These are phyloP conservation scores for Cyclanthera cordifolia DNA, from an alignment of 306 rosid genomes.

Conservation along the genomic window DNA sequence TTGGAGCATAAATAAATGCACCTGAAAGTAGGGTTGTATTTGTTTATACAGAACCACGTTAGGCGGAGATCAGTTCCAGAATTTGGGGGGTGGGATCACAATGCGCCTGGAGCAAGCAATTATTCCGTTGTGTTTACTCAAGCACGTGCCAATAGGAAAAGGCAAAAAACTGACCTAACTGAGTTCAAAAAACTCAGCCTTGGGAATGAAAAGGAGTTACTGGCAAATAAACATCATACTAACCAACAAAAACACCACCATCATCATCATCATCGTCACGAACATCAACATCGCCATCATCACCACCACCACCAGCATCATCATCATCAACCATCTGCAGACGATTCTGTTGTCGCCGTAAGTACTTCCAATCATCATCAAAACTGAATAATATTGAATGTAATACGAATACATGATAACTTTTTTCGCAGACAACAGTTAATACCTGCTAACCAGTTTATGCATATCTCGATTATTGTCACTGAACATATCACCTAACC, in stretches of 20 bases:
- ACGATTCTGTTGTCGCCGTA: neutral
- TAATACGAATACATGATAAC: too few species aligned
- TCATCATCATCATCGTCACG: conserved; percentile 20
- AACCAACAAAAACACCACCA: conserved; percentile 8
- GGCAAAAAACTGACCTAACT: conserved; percentile 34
- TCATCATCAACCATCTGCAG: neutral
- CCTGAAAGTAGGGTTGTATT: neutral
- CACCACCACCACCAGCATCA: neutral
- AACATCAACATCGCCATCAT: neutral
- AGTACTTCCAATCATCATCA: neutral
- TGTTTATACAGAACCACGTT: conserved; percentile 30
- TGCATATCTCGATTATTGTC: too few species aligned
- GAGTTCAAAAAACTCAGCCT: conserved; percentile 36
- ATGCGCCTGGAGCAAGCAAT: conserved; percentile 31
- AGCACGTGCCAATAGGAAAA: conserved; percentile 61
- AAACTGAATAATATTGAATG: too few species aligned
- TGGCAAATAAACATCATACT: neutral
- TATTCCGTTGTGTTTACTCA: conserved; percentile 55
- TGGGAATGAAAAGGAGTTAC: conserved; percentile 31
- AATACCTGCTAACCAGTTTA: too few species aligned
- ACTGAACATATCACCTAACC: too few species aligned
- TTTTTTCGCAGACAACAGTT: too few species aligned
- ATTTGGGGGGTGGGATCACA: conserved; percentile 81
- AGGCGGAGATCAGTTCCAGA: conserved; percentile 64
- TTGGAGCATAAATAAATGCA: neutral